These are phyloP conservation scores for Raddia guianensis DNA, from an alignment of 176 grass and related monocot species.

Conservation along the genomic window DNA sequence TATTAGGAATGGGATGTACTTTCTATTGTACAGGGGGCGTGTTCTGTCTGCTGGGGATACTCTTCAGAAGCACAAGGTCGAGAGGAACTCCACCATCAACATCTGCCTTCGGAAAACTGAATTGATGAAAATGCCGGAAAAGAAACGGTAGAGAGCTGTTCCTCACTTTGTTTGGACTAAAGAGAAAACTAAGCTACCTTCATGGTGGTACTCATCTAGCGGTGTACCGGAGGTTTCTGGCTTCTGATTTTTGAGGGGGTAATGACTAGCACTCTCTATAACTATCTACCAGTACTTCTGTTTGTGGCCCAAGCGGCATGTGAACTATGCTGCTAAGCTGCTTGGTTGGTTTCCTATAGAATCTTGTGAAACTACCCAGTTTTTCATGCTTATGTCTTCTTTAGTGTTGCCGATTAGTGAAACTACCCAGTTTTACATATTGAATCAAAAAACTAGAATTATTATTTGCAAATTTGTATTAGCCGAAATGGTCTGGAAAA, in stretches of 20 bases:
- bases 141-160: neutral
- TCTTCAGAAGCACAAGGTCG: constrained; percentile 19
- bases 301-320: neutral
- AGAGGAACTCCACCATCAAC: constrained; percentile 11
- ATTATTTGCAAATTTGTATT: no score
- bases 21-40: constrained; percentile 36
- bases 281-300: constrained; percentile 1
- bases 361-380: neutral
- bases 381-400: neutral
- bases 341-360: neutral
- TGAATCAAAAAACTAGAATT: no score
- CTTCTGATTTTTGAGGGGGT: neutral
- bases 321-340: neutral
- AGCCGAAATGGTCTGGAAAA: neutral
- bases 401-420: neutral
- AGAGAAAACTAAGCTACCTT: neutral
- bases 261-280: neutral
- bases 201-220: neutral
- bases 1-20: constrained; percentile 12
- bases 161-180: neutral
- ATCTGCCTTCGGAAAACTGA: constrained; percentile 20
- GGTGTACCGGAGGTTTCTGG: constrained; percentile 12
- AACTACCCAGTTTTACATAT: neutral
- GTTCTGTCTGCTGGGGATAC: constrained; percentile 22
- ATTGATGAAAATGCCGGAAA: neutral